These are phyloP conservation scores for Lolium multiflorum DNA, from an alignment of 176 grass and related monocot species.

Conservation along the genomic window DNA sequence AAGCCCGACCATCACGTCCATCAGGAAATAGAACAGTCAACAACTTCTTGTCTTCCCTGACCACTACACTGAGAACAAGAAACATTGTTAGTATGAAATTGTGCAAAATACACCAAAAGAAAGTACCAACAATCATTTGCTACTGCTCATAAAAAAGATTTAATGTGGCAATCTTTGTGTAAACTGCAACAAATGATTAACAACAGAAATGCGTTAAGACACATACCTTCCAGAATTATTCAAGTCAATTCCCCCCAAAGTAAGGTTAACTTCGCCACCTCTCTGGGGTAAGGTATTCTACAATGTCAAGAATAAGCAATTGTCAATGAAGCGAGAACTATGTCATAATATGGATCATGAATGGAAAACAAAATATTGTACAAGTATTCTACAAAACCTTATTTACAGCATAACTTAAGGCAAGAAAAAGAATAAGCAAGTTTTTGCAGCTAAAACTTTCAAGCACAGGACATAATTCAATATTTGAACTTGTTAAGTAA, in stretches of 20 bases:
- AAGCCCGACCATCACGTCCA: conserved; percentile 93
- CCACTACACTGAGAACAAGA: conserved; percentile 79
- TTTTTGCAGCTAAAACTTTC: background rate
- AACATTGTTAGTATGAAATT: conserved; percentile 16
- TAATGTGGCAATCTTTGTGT: background rate
- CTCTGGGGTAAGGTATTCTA: conserved; percentile 91
- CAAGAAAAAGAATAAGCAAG: conserved; percentile 29
- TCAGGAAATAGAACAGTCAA: conserved; percentile 99
- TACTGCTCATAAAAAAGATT: conserved; percentile 43
- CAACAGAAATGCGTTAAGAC: background rate
- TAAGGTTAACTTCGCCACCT: conserved; percentile 90
- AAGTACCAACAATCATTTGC: conserved; percentile 24
- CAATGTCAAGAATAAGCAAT: conserved; percentile 44
- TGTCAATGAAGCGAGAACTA: conserved; percentile 34
- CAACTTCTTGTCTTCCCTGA: conserved; percentile 97
- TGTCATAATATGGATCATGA: conserved; percentile 2
- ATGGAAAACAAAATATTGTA: conserved; percentile 30
- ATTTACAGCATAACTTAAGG: background rate
- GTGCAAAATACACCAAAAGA: conserved; percentile 20
- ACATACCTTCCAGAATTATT: conserved; percentile 97
- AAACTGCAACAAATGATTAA: conserved; percentile 28
- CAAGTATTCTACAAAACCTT: conserved; percentile 2
- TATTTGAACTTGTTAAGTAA: conserved; percentile 13
- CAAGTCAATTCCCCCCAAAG: conserved; percentile 97
- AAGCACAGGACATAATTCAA: conserved; percentile 19